A percentile compares a stretch with the other conserved stretches of the same genome.
Conservation (phyloP, 2,329 filamentous ascomycete genomes). For the Remersonia thermophila region DNA sequence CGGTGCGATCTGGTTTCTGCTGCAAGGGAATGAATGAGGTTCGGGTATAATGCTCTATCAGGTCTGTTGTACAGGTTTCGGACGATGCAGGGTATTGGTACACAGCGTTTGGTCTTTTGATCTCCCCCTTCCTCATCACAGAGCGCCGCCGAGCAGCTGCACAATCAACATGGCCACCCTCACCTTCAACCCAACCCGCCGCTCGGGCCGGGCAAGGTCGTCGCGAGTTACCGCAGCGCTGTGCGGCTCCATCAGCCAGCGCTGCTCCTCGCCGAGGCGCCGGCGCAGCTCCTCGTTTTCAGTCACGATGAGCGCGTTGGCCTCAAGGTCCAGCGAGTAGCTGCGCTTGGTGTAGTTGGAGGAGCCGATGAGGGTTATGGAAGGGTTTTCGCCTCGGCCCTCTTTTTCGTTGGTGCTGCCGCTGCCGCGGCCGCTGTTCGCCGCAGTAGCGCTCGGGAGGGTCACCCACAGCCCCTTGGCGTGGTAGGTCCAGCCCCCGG, state of each 20-base stretch:
- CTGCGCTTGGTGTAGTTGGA: constrained; percentile 94
- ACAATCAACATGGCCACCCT: constrained; percentile 91
- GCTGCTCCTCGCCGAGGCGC: constrained; percentile 66
- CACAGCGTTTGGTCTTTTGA: too few species aligned
- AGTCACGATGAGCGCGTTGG: constrained; percentile 77
- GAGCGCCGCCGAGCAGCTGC: constrained; percentile 69
- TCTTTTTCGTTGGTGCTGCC: too few species aligned
- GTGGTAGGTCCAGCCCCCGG: constrained; percentile 91
- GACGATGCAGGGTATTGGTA: too few species aligned
- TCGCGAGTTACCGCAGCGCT: constrained; percentile 56
- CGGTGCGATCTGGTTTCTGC: too few species aligned
- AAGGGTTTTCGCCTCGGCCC: constrained; percentile 52
- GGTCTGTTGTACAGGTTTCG: too few species aligned
- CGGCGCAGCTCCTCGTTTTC: constrained; percentile 57
- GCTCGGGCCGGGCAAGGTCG: constrained; percentile 69
- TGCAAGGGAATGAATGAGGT: too few species aligned
- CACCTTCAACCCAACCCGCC: constrained; percentile 76
- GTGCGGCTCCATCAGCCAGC: constrained; percentile 60
- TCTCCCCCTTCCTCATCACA: constrained; percentile 34
- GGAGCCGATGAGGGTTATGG: constrained; percentile 74
- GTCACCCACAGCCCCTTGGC: constrained; percentile 93
- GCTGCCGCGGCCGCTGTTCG: too few species aligned
- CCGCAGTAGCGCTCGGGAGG: constrained; percentile 37
- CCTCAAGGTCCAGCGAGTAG: constrained; percentile 85
- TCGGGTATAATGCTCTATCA: too few species aligned